phyloP scores from a whole-genome alignment of 2,329 filamentous ascomycete species.

The Lasiodiplodia gonubiensis region DNA sequence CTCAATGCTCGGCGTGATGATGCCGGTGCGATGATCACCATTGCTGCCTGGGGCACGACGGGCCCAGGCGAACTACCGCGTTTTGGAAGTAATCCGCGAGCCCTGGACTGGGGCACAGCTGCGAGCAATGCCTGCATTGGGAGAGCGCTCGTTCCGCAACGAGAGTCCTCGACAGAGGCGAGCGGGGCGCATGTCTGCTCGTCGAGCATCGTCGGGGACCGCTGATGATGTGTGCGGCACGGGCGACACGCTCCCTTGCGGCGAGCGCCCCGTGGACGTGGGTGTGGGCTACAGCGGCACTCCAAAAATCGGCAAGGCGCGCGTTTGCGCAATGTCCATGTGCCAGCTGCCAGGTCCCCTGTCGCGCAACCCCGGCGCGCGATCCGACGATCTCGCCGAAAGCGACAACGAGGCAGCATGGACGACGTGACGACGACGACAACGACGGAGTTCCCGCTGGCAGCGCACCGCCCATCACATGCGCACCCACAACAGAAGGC shows the following conservation, averaged over 20 bases:
- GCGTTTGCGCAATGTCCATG: slow-evolving; percentile 23
- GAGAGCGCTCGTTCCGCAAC: not conserved
- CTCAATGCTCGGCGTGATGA: slow-evolving; percentile 20
- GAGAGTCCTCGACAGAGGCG: not conserved
- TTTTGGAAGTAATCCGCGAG: slow-evolving; percentile 21
- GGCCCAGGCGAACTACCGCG: slow-evolving; percentile 6
- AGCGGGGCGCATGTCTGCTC: slow-evolving; percentile 3
- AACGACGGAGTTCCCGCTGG: not conserved
- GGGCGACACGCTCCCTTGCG: slow-evolving; percentile 14
- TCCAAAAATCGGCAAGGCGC: slow-evolving; percentile 22
- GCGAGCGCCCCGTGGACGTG: slow-evolving; percentile 15
- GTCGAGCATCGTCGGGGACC: not conserved
- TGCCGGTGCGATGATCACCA: slow-evolving; percentile 15
- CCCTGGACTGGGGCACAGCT: slow-evolving; percentile 1
- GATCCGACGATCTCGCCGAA: slow-evolving; percentile 25
- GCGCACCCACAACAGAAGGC: not conserved
- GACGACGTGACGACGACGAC: slow-evolving; percentile 15
- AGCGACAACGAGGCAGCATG: slow-evolving; percentile 15
- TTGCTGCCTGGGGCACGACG: slow-evolving; percentile 24
- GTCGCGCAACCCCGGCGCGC: slow-evolving; percentile 14
- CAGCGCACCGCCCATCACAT: slow-evolving; percentile 21
- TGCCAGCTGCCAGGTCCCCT: slow-evolving; percentile 18
- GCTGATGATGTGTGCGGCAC: slow-evolving; percentile 18
- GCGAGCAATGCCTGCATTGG: not conserved
- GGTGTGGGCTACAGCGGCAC: slow-evolving; percentile 19